Evolutionary conservation across 108 stramenopile genomes (phyloP).

Genomic region (Nannochloropsis gaditana): DNA sequence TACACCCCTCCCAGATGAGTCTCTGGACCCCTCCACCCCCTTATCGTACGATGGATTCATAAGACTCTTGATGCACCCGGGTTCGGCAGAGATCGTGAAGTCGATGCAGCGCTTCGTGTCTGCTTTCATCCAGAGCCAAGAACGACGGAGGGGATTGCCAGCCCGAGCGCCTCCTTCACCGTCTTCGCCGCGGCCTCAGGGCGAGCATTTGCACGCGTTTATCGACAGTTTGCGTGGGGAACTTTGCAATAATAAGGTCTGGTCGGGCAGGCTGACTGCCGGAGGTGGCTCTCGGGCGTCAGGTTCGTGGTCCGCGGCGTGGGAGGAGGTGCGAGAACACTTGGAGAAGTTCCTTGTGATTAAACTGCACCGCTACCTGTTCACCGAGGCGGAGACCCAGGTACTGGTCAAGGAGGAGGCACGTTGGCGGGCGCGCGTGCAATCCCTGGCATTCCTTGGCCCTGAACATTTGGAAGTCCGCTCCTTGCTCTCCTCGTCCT

Average conservation of each 20-base stretch:
- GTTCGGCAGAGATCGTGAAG: neutral
- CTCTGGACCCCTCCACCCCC: neutral
- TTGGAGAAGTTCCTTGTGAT: neutral
- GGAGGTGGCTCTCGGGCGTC: neutral
- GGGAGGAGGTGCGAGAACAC: neutral
- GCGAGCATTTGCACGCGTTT: constrained; percentile 12
- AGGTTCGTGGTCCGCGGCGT: neutral
- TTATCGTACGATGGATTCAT: neutral
- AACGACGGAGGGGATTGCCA: neutral
- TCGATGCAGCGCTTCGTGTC: constrained; percentile 4
- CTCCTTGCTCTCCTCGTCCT: neutral
- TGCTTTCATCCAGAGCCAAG: neutral
- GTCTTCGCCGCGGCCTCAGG: neutral
- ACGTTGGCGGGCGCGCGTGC: neutral
- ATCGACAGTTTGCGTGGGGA: neutral
- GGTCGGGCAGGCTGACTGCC: neutral
- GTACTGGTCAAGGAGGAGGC: neutral
- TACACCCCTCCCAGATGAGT: neutral
- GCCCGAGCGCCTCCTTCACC: neutral
- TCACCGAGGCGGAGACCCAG: constrained; percentile 13
- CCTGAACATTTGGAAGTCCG: constrained; percentile 8
- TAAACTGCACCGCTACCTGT: neutral
- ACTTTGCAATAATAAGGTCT: neutral
- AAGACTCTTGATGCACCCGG: neutral
- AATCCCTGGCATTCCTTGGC: neutral